These are phyloP conservation scores for Scutellaria baicalensis DNA, from an alignment of 257 asterid genomes.

Conservation along the genomic window DNA sequence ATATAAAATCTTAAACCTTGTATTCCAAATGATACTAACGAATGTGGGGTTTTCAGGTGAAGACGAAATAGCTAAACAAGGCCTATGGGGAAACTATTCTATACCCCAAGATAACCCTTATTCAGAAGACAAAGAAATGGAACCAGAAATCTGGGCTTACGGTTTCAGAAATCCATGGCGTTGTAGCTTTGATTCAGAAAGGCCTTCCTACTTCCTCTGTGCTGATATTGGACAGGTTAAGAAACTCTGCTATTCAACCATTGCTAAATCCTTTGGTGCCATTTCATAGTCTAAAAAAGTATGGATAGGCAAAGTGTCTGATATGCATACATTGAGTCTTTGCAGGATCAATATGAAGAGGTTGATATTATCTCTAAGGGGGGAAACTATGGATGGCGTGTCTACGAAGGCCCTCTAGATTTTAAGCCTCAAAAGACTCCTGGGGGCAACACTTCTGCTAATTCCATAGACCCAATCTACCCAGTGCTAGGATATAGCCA, in stretches of 20 bases:
- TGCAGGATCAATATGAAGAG: slow-evolving; percentile 79
- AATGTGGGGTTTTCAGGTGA: slow-evolving; percentile 36
- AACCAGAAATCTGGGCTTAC: slow-evolving; percentile 72
- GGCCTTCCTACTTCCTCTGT: slow-evolving; percentile 82
- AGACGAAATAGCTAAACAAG: slow-evolving; percentile 43
- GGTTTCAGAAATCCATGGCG: slow-evolving; percentile 93
- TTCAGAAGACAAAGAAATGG: slow-evolving; percentile 48
- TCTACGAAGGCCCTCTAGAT: slow-evolving; percentile 62
- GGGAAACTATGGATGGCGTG: slow-evolving; percentile 92
- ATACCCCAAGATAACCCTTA: slow-evolving; percentile 74
- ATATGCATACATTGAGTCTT: not conserved
- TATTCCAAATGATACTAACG: not conserved
- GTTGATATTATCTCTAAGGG: slow-evolving; percentile 81
- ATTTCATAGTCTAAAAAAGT: too few species aligned
- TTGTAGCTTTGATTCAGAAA: slow-evolving; percentile 85
- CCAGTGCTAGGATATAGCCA: slow-evolving; percentile 79
- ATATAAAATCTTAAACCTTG: not conserved
- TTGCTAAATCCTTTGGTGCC: not conserved
- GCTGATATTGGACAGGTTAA: slow-evolving; percentile 80
- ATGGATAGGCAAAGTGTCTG: not conserved
- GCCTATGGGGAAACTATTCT: slow-evolving; percentile 80
- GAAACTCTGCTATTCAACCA: not conserved
- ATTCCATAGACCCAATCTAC: slow-evolving; percentile 54
- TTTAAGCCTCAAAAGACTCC: slow-evolving; percentile 48
- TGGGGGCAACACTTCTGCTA: slow-evolving; percentile 51